phyloP scores from a whole-genome alignment of 306 rosid species.

The Cucumis melo region DNA sequence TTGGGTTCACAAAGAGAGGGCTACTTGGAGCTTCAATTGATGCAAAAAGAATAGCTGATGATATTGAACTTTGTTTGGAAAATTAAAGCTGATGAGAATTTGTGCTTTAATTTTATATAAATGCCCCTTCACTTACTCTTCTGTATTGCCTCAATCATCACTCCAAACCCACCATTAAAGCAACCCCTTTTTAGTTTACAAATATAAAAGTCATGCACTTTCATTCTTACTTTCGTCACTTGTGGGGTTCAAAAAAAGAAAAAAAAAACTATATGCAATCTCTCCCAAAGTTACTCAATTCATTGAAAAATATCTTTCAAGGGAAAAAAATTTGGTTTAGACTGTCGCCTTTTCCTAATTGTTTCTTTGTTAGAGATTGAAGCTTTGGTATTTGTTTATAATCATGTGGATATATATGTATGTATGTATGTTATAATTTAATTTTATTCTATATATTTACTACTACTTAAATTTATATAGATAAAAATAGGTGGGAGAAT shows the following conservation, averaged over 20 bases:
- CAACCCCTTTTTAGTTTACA: not conserved
- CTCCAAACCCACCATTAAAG: not conserved
- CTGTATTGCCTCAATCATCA: not conserved
- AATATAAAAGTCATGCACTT: not conserved
- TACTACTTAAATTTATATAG: not conserved
- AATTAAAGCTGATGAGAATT: not conserved
- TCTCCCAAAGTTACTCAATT: not conserved
- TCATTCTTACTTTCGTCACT: not conserved
- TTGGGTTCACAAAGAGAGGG: conserved; percentile 13
- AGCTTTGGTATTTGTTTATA: not conserved
- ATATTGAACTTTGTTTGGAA: conserved; percentile 3
- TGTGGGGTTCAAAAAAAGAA: not conserved
- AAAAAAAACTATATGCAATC: too few relatives aligned
- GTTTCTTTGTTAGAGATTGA: not conserved
- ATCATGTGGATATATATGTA: too few relatives aligned
- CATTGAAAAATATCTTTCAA: not conserved
- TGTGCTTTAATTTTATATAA: not conserved
- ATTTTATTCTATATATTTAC: too few relatives aligned
- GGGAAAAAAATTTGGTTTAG: not conserved
- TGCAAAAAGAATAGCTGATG: conserved; percentile 8
- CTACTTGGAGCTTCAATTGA: conserved; percentile 11
- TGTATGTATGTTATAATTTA: too few relatives aligned
- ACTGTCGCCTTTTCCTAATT: not conserved
- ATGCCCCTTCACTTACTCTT: not conserved
- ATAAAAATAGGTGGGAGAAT: not conserved